Evolutionary conservation across 2,329 filamentous ascomycete genomes (phyloP).

Genomic region (Diaporthe aspalathi): DNA sequence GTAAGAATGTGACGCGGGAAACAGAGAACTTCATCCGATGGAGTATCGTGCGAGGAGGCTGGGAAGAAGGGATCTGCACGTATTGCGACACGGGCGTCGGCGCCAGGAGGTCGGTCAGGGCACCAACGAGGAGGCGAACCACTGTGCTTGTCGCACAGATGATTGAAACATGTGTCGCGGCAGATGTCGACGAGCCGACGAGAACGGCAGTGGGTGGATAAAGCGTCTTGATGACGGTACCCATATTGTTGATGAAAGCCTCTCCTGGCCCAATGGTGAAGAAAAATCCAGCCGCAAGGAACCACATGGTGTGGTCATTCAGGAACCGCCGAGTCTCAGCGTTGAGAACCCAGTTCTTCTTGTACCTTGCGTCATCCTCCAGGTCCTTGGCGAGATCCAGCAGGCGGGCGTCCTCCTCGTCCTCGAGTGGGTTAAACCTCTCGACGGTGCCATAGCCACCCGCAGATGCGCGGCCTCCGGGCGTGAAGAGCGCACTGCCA

Average conservation of each 20-base stretch:
- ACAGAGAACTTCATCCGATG: constrained; percentile 61
- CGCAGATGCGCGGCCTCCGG: constrained; percentile 48
- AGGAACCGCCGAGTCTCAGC: constrained; percentile 89
- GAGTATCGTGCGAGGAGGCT: constrained; percentile 49
- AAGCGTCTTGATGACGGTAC: constrained; percentile 90
- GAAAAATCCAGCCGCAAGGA: constrained; percentile 89
- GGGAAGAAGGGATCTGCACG: constrained; percentile 56
- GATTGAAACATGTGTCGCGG: constrained; percentile 91
- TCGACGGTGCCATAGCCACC: constrained; percentile 71
- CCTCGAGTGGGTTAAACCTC: constrained; percentile 54
- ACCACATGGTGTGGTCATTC: constrained; percentile 94
- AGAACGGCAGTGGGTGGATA: constrained; percentile 67
- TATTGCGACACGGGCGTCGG: constrained; percentile 71
- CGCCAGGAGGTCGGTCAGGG: constrained; percentile 88
- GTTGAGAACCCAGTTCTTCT: constrained; percentile 92
- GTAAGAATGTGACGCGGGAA: constrained; percentile 83
- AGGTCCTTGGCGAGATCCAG: constrained; percentile 52
- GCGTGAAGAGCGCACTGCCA: constrained; percentile 77
- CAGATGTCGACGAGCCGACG: constrained; percentile 63
- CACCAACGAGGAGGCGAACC: constrained; percentile 90
- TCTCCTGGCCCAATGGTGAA: constrained; percentile 95
- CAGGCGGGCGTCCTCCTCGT: constrained; percentile 56
- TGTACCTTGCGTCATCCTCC: constrained; percentile 66
- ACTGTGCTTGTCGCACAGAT: constrained; percentile 90
- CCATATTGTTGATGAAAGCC: constrained; percentile 97